Percentiles rank a stretch among this genome's conserved stretches.
Evolutionary conservation across 1,139 yeast species (phyloP).

Genomic region (Zygosaccharomyces sapae): DNA sequence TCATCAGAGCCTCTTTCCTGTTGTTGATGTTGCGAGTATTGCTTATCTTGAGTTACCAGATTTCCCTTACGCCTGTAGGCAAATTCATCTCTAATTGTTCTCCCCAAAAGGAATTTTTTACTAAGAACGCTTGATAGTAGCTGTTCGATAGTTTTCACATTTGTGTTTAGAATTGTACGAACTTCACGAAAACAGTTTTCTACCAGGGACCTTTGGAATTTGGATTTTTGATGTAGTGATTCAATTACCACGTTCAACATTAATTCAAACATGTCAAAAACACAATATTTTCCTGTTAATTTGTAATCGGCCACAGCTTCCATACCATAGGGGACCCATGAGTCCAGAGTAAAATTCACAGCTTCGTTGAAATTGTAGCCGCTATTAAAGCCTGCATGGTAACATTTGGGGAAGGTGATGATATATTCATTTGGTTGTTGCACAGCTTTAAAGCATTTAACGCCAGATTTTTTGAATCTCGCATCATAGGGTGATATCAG

Average conservation of each 20-base stretch:
- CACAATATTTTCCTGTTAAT: slow-evolving; percentile 35
- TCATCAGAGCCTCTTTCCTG: slow-evolving; percentile 16
- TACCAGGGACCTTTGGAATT: slow-evolving; percentile 22
- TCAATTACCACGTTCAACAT: slow-evolving; percentile 29
- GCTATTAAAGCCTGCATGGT: slow-evolving; percentile 76
- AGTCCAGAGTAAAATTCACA: slow-evolving; percentile 68
- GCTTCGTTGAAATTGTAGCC: slow-evolving; percentile 80
- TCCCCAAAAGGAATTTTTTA: slow-evolving; percentile 4
- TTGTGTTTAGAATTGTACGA: slow-evolving; percentile 19
- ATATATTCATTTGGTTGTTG: slow-evolving; percentile 80
- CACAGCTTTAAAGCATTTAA: slow-evolving; percentile 64
- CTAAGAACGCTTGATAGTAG: slow-evolving; percentile 11
- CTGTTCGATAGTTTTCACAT: slow-evolving; percentile 17
- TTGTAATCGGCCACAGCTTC: slow-evolving; percentile 55
- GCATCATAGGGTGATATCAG: slow-evolving; percentile 61
- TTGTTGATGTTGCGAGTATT: not conserved
- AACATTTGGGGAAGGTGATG: slow-evolving; percentile 70
- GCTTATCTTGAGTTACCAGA: not conserved
- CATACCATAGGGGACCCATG: slow-evolving; percentile 65
- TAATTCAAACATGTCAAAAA: slow-evolving; percentile 39
- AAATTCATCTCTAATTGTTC: slow-evolving; percentile 7
- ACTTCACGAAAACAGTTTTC: slow-evolving; percentile 26
- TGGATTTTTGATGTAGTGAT: slow-evolving; percentile 12
- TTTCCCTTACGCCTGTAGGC: slow-evolving; percentile 1
- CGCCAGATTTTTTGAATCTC: slow-evolving; percentile 46